These are phyloP conservation scores for Cercospora citrullina DNA, from an alignment of 2,329 filamentous ascomycete genomes.

Conservation along the genomic window DNA sequence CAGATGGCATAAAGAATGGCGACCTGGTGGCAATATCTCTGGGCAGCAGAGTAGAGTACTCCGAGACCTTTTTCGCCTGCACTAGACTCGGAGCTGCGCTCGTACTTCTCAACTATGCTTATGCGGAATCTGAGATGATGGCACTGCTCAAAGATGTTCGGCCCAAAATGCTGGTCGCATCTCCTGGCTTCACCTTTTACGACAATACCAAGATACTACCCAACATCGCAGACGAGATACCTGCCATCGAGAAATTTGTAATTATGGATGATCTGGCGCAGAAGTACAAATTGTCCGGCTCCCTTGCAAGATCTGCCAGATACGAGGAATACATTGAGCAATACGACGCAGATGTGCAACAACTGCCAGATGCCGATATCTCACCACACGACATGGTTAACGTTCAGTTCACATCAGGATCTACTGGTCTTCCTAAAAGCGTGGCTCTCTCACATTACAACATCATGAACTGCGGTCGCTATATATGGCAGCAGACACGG, in stretches of 20 bases:
- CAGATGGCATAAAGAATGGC: constrained; percentile 34
- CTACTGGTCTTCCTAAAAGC: constrained; percentile 71
- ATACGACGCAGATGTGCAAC: constrained; percentile 22
- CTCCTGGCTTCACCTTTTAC: constrained; percentile 61
- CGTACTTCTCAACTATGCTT: constrained; percentile 74
- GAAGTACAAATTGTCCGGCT: constrained; percentile 27
- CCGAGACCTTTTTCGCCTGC: constrained; percentile 40
- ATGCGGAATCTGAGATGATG: constrained; percentile 67
- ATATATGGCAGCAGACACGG: constrained; percentile 34
- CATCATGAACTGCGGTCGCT: constrained; percentile 34
- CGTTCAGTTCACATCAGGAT: constrained; percentile 63
- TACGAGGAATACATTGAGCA: constrained; percentile 33
- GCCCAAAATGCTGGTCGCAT: constrained; percentile 69
- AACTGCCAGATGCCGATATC: constrained; percentile 28
- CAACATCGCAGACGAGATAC: constrained; percentile 44
- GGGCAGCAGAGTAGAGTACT: constrained; percentile 36
- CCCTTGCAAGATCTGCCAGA: constrained; percentile 22
- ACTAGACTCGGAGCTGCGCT: constrained; percentile 43
- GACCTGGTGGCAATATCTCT: constrained; percentile 36
- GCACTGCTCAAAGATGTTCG: constrained; percentile 69
- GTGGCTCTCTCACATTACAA: constrained; percentile 59
- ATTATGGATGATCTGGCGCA: constrained; percentile 46
- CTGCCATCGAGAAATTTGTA: constrained; percentile 53
- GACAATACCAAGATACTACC: constrained; percentile 61
- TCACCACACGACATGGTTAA: constrained; percentile 36